These are phyloP conservation scores for Discostella stelligeroides DNA, from an alignment of 108 stramenopile species.

Conservation along the genomic window DNA sequence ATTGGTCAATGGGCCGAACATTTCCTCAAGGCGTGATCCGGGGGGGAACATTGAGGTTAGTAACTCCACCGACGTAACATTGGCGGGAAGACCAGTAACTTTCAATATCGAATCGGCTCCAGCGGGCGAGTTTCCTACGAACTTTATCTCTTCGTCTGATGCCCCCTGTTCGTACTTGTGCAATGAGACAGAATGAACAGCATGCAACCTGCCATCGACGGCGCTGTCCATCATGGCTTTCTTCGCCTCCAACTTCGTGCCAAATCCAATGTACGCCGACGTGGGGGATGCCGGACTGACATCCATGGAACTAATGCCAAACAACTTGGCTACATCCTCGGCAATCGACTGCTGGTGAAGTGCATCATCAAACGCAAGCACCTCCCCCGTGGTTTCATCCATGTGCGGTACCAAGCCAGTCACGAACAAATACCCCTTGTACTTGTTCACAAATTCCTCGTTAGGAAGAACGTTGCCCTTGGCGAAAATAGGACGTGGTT, in stretches of 20 bases:
- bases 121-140: constrained; percentile 36
- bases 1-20: constrained; percentile 56
- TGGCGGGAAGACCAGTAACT: constrained; percentile 62
- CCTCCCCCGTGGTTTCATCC: constrained; percentile 45
- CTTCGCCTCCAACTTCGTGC: constrained; percentile 48
- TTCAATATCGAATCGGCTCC: constrained; percentile 56
- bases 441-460: constrained; percentile 61
- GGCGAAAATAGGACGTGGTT: constrained; percentile 66
- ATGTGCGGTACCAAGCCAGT: constrained; percentile 70
- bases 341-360: constrained; percentile 63
- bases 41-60: constrained; percentile 62
- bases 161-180: constrained; percentile 24
- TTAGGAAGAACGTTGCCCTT: constrained; percentile 54
- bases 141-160: constrained; percentile 48
- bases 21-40: constrained; percentile 55
- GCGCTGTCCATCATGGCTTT: constrained; percentile 45
- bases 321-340: constrained; percentile 59
- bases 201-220: constrained; percentile 6
- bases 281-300: constrained; percentile 71
- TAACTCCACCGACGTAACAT: constrained; percentile 46
- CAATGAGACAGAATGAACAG: constrained; percentile 33
- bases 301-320: constrained; percentile 57
- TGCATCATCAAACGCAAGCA: constrained; percentile 63
- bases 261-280: constrained; percentile 81
- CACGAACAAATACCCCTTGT: constrained; percentile 73